Base-by-base conservation (phyloP, 2,329 filamentous ascomycete genomes). In the Neonectria sp. region DNA sequence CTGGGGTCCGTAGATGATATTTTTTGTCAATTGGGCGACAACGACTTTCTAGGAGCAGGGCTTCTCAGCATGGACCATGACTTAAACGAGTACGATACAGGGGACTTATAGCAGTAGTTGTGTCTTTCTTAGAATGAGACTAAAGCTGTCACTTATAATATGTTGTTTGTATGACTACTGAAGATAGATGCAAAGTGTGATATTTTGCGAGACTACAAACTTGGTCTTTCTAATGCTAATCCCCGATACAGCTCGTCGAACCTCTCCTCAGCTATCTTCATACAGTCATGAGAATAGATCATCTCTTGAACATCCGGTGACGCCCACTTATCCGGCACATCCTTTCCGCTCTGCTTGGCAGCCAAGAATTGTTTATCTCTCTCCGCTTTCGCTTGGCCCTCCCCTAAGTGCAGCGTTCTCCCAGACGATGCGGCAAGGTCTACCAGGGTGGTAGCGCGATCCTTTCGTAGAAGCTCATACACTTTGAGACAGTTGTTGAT, bases 241-340 rank as follows among this genome's bases (percentile, higher is more conserved):
- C 45, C 43, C 7, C 46, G 15, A 45, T 68, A 88, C 45, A 89
- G 70, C 73, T 83, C 79, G 12, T 85, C 82, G 76, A 89, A 90
- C 65, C 81, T 80, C 49, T 89, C 86, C 56, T 79, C 78, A 0
- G 89, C 85, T 62, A 88, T 82, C 73, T 83, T 79, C 67, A 88
- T 84, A 73, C 89, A 90, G 77, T 92, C 90, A 75, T 90, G 83
- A 11, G 86, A 86, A 77, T 92, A 92, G 67, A 91, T 88, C 83
- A 87, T 86, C 76, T 86, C 83, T 80, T 92, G 90, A 33, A 92
- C 88, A 73, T 92, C 90, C 6, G 89, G 88, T 79, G 90, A 90
- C 4, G 89, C 90, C 90, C 90, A 92, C 80, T 91, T 92, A 79
- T 92, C 90, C 6, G 89, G 89, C 66, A 86, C 86, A 65, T 79